Percentiles rank a stretch among this genome's conserved stretches.
These are phyloP conservation scores for Aspergillus arachidicola DNA, from an alignment of 2,329 filamentous ascomycete genomes.

Conservation along the genomic window DNA sequence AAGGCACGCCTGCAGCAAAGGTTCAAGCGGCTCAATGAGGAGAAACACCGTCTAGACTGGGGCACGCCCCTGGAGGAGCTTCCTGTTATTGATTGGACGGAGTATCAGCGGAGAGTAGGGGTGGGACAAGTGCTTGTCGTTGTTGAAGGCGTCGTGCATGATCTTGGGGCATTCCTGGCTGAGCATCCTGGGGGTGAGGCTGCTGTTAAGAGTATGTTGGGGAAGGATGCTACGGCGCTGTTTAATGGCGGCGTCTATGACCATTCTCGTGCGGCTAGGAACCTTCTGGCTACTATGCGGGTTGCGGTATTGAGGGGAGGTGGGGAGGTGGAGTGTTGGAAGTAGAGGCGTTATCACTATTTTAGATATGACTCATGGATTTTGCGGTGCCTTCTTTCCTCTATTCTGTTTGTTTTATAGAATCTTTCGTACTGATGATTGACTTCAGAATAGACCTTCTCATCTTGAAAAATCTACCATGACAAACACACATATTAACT, in stretches of 20 bases:
- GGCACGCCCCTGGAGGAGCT: background rate
- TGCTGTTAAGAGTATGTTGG: background rate
- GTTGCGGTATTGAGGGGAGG: slow-evolving; percentile 2
- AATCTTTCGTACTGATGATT: too few relatives aligned
- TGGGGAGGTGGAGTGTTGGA: background rate
- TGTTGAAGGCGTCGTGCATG: slow-evolving; percentile 4
- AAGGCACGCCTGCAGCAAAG: background rate
- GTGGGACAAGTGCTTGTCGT: background rate
- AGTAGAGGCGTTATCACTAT: background rate
- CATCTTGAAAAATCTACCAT: background rate
- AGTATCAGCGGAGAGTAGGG: background rate
- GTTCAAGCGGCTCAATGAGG: background rate
- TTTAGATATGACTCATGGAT: background rate
- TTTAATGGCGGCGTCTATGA: slow-evolving; percentile 4
- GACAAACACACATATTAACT: too few relatives aligned
- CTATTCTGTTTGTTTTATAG: too few relatives aligned
- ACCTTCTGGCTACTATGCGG: slow-evolving; percentile 1
- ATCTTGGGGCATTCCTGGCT: background rate
- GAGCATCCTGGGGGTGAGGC: slow-evolving; percentile 5
- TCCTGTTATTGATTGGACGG: slow-evolving; percentile 6
- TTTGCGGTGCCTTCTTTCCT: background rate
- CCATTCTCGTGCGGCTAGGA: slow-evolving; percentile 1
- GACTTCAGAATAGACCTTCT: background rate
- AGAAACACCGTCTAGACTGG: background rate
- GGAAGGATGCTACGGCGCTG: slow-evolving; percentile 4